Conservation (phyloP, 352 stramenopile genomes). For the Pythium periplocum region DNA sequence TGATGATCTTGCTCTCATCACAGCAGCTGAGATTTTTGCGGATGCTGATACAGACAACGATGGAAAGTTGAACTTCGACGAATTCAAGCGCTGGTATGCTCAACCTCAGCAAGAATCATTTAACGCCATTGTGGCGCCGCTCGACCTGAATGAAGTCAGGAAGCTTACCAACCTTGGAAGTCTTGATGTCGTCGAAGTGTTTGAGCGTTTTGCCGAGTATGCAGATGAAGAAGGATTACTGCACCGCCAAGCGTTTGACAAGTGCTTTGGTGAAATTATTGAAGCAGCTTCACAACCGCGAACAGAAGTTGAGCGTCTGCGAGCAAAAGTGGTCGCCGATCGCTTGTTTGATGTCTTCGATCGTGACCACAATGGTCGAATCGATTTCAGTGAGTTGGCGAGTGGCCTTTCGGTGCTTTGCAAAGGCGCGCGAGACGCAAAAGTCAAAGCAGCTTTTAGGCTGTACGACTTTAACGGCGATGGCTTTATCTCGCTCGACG, state of each 20-base stretch:
- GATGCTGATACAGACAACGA: slow-evolving; percentile 84
- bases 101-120: slow-evolving; percentile 62
- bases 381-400: slow-evolving; percentile 85
- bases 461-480: slow-evolving; percentile 87
- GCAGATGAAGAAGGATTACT: slow-evolving; percentile 55
- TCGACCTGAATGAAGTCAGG: slow-evolving; percentile 79
- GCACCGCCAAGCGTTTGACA: slow-evolving; percentile 61
- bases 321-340: slow-evolving; percentile 64
- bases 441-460: slow-evolving; percentile 77
- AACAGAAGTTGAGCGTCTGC: slow-evolving; percentile 57
- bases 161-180: slow-evolving; percentile 79
- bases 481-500: slow-evolving; percentile 77
- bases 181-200: slow-evolving; percentile 81
- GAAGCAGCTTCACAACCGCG: slow-evolving; percentile 56
- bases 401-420: slow-evolving; percentile 82
- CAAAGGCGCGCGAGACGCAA: slow-evolving; percentile 73
- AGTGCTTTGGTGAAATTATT: slow-evolving; percentile 68
- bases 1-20: slow-evolving; percentile 58
- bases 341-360: slow-evolving; percentile 83
- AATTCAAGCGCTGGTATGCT: slow-evolving; percentile 84
- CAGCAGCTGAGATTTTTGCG: slow-evolving; percentile 78
- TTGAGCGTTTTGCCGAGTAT: slow-evolving; percentile 78
- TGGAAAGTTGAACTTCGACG: slow-evolving; percentile 76
- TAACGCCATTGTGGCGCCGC: slow-evolving; percentile 62
- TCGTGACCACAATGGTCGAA: slow-evolving; percentile 60